phyloP scores from a whole-genome alignment of 1,139 yeast genomes.

The Candida sojae region DNA sequence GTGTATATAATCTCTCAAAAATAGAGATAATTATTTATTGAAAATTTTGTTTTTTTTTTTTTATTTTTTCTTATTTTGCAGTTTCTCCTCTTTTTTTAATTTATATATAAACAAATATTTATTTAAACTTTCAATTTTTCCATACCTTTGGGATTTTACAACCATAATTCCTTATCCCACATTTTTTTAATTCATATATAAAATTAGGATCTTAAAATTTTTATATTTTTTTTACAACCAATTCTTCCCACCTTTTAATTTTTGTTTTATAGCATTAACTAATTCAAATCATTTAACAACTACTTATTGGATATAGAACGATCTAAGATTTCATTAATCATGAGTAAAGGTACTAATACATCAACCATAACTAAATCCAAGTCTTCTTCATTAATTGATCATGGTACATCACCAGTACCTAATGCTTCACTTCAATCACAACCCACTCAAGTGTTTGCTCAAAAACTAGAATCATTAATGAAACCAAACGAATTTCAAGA shows the following conservation, averaged over 20 bases:
- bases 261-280: no score
- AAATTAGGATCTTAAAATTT: no score
- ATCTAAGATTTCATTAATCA: not conserved
- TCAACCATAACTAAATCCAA: not conserved
- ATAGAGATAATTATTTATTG: no score
- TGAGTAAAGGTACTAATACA: not conserved
- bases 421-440: not conserved
- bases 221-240: conserved; percentile 2
- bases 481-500: conserved; percentile 10
- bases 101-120: no score
- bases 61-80: not conserved
- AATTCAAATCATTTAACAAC: no score
- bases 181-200: no score
- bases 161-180: not conserved
- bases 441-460: not conserved
- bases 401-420: not conserved
- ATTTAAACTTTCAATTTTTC: not conserved
- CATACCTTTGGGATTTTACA: not conserved
- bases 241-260: not conserved
- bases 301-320: not conserved
- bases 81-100: conserved; percentile 4
- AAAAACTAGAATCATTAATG: conserved; percentile 4
- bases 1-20: no score
- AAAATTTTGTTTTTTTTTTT: no score
- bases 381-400: not conserved